Evolutionary conservation across 140 eudicot species (phyloP), one percentile per base, ranked within the genome.

Genomic region (Eryngium alpinum): DNA sequence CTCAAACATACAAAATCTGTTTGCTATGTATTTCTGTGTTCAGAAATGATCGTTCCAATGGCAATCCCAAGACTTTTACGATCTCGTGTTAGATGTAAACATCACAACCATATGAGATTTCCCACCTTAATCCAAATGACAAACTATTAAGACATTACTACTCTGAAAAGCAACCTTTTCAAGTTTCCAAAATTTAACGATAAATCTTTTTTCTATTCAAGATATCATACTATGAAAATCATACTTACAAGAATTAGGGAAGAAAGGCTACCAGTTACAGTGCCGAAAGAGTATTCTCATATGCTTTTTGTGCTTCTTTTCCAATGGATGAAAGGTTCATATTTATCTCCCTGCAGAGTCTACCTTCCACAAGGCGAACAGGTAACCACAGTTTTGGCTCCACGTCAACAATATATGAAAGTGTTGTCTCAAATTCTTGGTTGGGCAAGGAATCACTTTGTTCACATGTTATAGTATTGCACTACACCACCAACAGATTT

Each of bases 331-430:
- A 90, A 82, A 92, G 96, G 84, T 92, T 92, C 84, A 74, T 80
- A 77, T 83, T 84, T 80, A 92, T 92, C 86, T 92, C 97, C 81
- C 70, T 85, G 77, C 91, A 89, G 60, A 92, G 87, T 85, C 91
- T 89, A 59, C 96, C 92, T 89, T 92, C 93, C 59, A 92, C 86
- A 75, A 92, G 97, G 67, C 86, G 90, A 84, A 88, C 91, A 24
- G 91, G 91, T 69, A 90, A 84, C 97, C 97, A 92, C 84, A 89
- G 50, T 83, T 92, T 92, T 76, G 97, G 97, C 85, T 82, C 88
- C 84, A 92, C 93, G 50, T 92, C 88, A 79, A 92, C 97, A 56
- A 83, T 83, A 84, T 92, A 92, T 5, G 83, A 88, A 77, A 92
- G 96, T 33, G 88, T 90, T 52, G 97, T 92, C 27, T 74, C 78